phyloP scores from a whole-genome alignment of 192 early-diverging fungal species.

The Cladochytrium replicatum region DNA sequence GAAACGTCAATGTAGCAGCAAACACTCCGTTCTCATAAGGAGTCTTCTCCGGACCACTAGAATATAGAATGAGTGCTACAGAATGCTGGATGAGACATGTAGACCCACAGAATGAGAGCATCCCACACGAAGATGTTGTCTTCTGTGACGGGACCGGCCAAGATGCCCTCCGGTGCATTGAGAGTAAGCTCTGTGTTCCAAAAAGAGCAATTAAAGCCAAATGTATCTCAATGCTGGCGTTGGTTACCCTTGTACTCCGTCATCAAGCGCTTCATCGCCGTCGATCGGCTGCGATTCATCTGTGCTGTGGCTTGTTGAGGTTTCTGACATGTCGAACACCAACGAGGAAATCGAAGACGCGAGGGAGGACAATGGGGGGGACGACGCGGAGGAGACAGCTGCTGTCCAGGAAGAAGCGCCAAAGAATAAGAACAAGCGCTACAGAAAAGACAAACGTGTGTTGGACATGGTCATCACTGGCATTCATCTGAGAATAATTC shows the following conservation, averaged over 20 bases:
- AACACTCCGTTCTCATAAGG: constrained; percentile 94
- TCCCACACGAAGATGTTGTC: constrained; percentile 86
- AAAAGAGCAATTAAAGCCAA: neutral
- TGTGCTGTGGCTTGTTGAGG: no score
- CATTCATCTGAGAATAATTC: no score
- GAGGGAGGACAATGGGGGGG: no score
- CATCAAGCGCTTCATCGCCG: constrained; percentile 83
- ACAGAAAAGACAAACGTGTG: constrained; percentile 55
- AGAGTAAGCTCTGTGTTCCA: constrained; percentile 61
- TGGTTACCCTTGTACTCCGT: constrained; percentile 76
- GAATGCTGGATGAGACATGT: neutral
- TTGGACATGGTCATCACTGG: no score
- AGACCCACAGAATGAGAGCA: constrained; percentile 66
- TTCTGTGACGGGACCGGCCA: constrained; percentile 57
- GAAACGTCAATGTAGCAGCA: constrained; percentile 76
- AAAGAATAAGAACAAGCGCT: constrained; percentile 52
- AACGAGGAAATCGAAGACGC: no score
- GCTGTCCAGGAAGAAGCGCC: no score
- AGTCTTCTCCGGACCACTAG: constrained; percentile 80
- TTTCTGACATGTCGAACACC: no score
- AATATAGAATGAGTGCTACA: neutral
- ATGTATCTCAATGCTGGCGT: neutral
- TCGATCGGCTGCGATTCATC: constrained; percentile 44
- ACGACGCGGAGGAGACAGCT: no score
- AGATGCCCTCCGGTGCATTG: constrained; percentile 88